Base-by-base conservation (phyloP, 371 early-diverging fungal species). In the Batrachochytrium dendrobatidis region DNA sequence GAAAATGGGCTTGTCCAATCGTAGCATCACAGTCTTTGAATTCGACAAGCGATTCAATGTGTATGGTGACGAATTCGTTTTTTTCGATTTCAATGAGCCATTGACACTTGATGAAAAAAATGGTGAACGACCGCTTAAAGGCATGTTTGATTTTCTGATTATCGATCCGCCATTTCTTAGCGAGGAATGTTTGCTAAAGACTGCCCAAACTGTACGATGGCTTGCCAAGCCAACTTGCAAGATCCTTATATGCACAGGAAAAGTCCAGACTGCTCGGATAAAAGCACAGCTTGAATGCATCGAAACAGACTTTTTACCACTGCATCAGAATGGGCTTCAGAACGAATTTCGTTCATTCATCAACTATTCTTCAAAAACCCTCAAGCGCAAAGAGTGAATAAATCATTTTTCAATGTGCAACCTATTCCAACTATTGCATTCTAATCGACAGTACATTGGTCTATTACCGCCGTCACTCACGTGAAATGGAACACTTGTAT, bases 91-190 rank as follows among this genome's bases (percentile, higher is more conserved):
- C 67, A 83, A 79, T 60, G 46, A 64, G 8, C 86, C 86, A 28
- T 53, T 61, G 15, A 30, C 20, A 17, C 58, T 69, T 34, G 58
- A 61, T 46, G 58, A 30, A 25, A 25, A 4, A 12, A 24, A 12
- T 52, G 44, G 45, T 17, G 10, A 30, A 28, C 1, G 35, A 6
- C 53, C 64, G 33, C 57, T 71, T n/a, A 63, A 76, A 7, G 75
- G 68, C 53, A 56, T 63, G 10, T 77, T 84, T 34, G 83, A 85
- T 65, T 74, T 79, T 52, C 68, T 87, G 32, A 69, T 86, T 12
- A 80, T 78, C 8, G 88, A 87, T 61, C 88, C 88, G 7, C 88
- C 88, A 18, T 87, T 88, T 62, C 65, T 87, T 34, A 77, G 76
- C 62, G 80, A 83, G 59, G 88, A 86, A 60, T 87, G 88, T 56